These are phyloP conservation scores for Begonia peltatifolia DNA, from an alignment of 306 rosid species.

Conservation along the genomic window DNA sequence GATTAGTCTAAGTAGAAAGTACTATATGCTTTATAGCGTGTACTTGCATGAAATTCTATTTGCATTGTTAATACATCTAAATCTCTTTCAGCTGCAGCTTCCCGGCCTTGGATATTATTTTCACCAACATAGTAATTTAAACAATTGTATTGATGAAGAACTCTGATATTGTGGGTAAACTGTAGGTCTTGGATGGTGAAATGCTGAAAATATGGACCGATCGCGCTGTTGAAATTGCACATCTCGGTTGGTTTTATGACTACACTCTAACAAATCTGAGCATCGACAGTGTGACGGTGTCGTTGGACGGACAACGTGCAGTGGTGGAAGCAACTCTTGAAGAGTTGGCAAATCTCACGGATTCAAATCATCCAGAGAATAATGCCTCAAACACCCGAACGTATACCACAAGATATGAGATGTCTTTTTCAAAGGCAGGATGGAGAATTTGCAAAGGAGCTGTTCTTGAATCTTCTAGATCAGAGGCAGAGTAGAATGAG, in stretches of 20 bases:
- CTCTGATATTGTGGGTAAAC: background rate
- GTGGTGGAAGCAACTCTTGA: conserved; percentile 83
- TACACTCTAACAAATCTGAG: conserved; percentile 52
- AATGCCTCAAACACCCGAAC: conserved; percentile 53
- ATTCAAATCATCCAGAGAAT: conserved; percentile 51
- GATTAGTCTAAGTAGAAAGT: too few species aligned
- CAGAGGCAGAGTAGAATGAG: conserved; percentile 4
- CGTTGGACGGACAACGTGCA: conserved; percentile 64
- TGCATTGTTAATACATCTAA: background rate
- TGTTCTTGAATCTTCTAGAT: conserved; percentile 55
- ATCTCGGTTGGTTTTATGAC: conserved; percentile 76
- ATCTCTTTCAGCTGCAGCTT: background rate
- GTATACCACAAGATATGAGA: conserved; percentile 79
- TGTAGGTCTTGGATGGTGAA: conserved; percentile 81
- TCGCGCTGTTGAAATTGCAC: conserved; percentile 77
- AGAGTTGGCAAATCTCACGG: conserved; percentile 58
- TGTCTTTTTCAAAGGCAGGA: conserved; percentile 51
- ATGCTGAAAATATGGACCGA: conserved; percentile 93
- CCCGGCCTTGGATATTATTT: background rate
- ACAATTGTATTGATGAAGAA: background rate
- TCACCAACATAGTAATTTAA: background rate
- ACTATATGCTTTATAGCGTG: too few species aligned
- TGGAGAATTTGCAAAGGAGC: conserved; percentile 94
- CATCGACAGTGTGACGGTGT: conserved; percentile 76
- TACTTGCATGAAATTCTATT: background rate